Evolutionary conservation across 139 green algal genomes (phyloP).

Genomic region (Micractinium conductrix): DNA sequence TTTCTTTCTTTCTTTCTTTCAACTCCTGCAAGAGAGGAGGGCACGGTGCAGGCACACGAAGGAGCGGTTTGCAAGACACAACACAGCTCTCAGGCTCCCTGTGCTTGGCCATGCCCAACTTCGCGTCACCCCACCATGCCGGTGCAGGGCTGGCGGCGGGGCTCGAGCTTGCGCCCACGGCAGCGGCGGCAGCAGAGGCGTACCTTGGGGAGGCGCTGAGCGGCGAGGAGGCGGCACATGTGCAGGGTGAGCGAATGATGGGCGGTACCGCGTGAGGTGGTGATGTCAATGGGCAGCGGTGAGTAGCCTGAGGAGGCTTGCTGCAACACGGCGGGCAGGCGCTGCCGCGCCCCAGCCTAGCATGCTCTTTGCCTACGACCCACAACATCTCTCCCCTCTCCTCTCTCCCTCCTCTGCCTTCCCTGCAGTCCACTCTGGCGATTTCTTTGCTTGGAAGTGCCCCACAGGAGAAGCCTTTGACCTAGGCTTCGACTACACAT

Average conservation of each 20-base stretch:
- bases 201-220: conserved; percentile 1
- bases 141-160: conserved; percentile 42
- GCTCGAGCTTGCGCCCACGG: conserved; percentile 50
- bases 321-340: neutral
- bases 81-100: no score
- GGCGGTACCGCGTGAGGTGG: neutral
- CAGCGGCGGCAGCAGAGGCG: conserved; percentile 13
- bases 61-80: no score
- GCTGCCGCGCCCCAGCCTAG: neutral
- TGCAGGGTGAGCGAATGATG: neutral
- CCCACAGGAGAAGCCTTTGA: neutral
- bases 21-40: no score
- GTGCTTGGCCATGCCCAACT: no score
- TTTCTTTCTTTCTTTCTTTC: no score
- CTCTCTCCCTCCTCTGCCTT: neutral
- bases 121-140: no score
- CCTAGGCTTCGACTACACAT: conserved; percentile 64
- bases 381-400: neutral
- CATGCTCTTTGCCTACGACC: neutral
- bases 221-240: neutral
- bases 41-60: no score
- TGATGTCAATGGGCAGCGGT: neutral
- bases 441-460: conserved; percentile 53
- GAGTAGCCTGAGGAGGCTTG: neutral
- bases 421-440: conserved; percentile 15